phyloP scores from a whole-genome alignment of 768 basidiomycete genomes.

The Erythrobasidium yunnanense region DNA sequence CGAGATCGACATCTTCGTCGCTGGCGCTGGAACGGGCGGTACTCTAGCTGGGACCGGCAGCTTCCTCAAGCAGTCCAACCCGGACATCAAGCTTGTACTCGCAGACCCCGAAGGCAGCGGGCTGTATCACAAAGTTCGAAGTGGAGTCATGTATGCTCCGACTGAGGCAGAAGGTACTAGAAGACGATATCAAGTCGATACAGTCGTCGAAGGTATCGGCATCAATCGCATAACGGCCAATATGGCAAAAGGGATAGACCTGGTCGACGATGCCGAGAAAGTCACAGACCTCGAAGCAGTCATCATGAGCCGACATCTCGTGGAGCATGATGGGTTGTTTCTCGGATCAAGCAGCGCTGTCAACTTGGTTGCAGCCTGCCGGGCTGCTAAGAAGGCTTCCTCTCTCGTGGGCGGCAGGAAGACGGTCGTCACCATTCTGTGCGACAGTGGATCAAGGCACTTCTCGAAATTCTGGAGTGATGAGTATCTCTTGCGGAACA shows the following conservation, averaged over 20 bases:
- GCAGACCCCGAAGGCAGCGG: constrained; percentile 92
- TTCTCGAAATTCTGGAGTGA: constrained; percentile 46
- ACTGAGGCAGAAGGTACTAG: constrained; percentile 89
- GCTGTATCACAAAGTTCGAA: constrained; percentile 84
- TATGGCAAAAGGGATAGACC: constrained; percentile 67
- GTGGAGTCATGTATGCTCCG: constrained; percentile 88
- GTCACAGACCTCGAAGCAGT: constrained; percentile 89
- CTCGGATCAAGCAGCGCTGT: constrained; percentile 92
- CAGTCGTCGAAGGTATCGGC: constrained; percentile 59
- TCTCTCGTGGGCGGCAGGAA: constrained; percentile 60
- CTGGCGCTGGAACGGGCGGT: constrained; percentile 92
- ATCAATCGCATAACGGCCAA: constrained; percentile 89
- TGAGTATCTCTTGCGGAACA: constrained; percentile 5
- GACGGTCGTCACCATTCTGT: constrained; percentile 77
- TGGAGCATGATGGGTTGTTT: constrained; percentile 80
- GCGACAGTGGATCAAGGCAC: constrained; percentile 76
- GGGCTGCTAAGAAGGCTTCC: constrained; percentile 51
- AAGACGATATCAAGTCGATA: constrained; percentile 82
- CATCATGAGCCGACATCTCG: constrained; percentile 86
- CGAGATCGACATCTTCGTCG: constrained; percentile 67
- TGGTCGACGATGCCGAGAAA: constrained; percentile 80
- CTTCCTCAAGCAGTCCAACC: constrained; percentile 65
- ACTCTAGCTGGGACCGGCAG: constrained; percentile 76
- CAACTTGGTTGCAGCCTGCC: constrained; percentile 84
- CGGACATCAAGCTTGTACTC: constrained; percentile 58